phyloP scores from a whole-genome alignment of 176 grass and related monocot genomes.

The Eragrostis nindensis region DNA sequence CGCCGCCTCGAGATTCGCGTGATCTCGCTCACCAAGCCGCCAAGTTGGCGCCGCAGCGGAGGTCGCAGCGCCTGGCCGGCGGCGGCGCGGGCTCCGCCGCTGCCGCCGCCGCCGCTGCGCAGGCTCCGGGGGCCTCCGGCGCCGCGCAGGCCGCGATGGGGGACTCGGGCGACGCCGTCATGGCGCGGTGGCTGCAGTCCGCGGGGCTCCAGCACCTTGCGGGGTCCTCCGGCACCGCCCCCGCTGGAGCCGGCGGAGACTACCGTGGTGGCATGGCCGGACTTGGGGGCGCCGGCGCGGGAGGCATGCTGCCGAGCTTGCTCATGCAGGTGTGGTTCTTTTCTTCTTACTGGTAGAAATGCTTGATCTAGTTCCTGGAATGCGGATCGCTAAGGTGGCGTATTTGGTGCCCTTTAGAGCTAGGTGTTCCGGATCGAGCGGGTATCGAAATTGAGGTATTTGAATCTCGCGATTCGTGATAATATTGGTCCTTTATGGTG shows the following conservation, averaged over 20 bases:
- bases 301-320: constrained; percentile 71
- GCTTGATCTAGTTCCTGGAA: constrained; percentile 37
- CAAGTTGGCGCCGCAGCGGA: constrained; percentile 98
- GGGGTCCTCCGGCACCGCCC: constrained; percentile 40
- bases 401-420: neutral
- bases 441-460: neutral
- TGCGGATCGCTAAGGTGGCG: constrained; percentile 16
- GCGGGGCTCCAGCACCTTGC: constrained; percentile 97
- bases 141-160: constrained; percentile 51
- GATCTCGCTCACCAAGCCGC: constrained; percentile 32
- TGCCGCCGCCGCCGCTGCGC: constrained; percentile 30
- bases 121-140: constrained; percentile 10
- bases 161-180: constrained; percentile 81
- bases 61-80: constrained; percentile 88
- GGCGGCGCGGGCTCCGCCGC: constrained; percentile 66
- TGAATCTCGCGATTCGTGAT: neutral
- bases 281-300: constrained; percentile 40
- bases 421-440: neutral
- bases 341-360: neutral
- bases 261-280: constrained; percentile 40
- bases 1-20: constrained; percentile 20
- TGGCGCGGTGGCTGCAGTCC: constrained; percentile 96
- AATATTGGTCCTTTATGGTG: neutral
- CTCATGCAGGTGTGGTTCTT: constrained; percentile 78
- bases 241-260: constrained; percentile 19